Evolutionary conservation across 2,329 filamentous ascomycete genomes (phyloP).

Genomic region (Apiospora kogelbergensis): DNA sequence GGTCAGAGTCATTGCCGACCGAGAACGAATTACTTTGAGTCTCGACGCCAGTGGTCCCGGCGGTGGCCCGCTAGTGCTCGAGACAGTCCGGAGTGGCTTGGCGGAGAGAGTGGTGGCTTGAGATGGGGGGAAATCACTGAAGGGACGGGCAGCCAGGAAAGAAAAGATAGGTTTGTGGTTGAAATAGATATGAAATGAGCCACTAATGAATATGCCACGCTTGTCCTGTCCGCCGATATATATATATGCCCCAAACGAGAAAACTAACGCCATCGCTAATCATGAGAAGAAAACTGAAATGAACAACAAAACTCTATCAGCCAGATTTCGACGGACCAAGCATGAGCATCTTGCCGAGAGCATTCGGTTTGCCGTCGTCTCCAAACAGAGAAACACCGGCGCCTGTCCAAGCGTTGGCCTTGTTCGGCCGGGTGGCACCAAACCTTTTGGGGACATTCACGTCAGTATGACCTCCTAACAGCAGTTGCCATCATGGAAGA

Average conservation of each 20-base stretch:
- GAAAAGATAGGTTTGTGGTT: neutral
- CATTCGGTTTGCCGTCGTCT: neutral
- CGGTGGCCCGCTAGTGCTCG: constrained; percentile 65
- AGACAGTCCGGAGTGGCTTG: constrained; percentile 31
- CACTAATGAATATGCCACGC: neutral
- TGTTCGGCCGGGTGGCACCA: constrained; percentile 28
- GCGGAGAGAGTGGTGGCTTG: constrained; percentile 8
- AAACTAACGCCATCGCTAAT: neutral
- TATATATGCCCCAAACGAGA: neutral
- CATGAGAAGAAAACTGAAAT: neutral
- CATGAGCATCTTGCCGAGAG: neutral
- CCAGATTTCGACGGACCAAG: neutral
- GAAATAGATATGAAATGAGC: neutral
- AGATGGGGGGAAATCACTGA: neutral
- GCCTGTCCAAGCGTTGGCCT: neutral
- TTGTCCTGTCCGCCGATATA: neutral
- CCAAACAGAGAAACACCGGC: neutral
- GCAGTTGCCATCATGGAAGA: too few relatives aligned
- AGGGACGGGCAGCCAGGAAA: neutral
- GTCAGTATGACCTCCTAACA: neutral
- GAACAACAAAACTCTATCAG: neutral
- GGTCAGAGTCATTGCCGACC: constrained; percentile 71
- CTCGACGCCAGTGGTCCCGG: constrained; percentile 66
- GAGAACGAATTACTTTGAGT: constrained; percentile 70
- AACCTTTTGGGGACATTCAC: constrained; percentile 26